These are phyloP conservation scores for Neospora caninum DNA, from an alignment of 169 alveolate genomes.

Conservation along the genomic window DNA sequence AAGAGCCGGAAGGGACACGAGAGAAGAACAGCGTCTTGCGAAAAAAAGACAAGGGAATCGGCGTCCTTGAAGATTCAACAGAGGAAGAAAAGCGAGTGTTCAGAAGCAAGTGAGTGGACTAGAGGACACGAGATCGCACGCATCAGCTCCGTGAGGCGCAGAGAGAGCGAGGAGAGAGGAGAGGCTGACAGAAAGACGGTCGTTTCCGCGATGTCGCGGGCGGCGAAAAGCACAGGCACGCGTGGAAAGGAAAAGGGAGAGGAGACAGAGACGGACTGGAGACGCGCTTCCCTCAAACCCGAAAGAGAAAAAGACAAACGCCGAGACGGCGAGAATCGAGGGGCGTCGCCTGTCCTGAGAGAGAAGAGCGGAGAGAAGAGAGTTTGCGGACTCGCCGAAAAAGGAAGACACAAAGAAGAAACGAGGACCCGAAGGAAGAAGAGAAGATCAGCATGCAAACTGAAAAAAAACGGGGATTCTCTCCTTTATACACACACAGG, in stretches of 20 bases:
- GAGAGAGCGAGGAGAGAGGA: neutral
- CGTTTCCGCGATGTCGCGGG: neutral
- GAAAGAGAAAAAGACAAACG: constrained; percentile 5
- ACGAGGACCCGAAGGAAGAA: neutral
- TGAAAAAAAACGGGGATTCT: no score
- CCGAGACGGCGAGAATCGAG: constrained; percentile 42
- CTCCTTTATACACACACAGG: no score
- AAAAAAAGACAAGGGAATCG: no score
- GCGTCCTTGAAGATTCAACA: no score
- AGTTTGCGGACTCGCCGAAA: constrained; percentile 1
- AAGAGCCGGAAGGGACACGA: no score
- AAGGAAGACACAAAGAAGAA: constrained; percentile 41
- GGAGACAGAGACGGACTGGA: neutral
- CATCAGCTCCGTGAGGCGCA: no score
- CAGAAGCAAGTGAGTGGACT: neutral
- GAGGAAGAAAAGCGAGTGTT: no score
- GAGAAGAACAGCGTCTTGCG: no score
- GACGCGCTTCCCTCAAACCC: neutral
- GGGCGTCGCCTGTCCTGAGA: neutral
- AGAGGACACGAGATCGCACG: neutral
- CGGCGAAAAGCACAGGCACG: neutral
- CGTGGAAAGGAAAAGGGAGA: neutral
- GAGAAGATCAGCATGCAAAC: neutral
- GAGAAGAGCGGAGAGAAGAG: neutral
- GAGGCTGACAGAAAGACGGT: neutral